Conservation (phyloP, 306 rosid species). For the Vigna angularis region DNA sequence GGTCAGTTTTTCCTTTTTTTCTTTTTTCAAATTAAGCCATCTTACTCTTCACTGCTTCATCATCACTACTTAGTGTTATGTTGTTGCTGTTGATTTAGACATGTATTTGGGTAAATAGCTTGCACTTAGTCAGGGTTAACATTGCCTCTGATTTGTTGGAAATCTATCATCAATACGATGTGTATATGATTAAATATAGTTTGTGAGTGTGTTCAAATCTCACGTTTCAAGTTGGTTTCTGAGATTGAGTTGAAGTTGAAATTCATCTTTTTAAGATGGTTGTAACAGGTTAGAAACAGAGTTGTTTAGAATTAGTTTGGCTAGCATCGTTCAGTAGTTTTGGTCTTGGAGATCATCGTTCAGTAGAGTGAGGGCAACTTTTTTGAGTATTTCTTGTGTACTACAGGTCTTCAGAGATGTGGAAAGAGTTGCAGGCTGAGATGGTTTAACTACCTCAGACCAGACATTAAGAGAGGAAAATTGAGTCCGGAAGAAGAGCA, state of each 20-base stretch:
- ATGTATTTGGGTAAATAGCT: neutral
- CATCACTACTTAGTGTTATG: neutral
- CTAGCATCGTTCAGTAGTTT: neutral
- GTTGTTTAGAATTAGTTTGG: neutral
- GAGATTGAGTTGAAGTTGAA: too few relatives aligned
- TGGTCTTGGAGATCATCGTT: neutral
- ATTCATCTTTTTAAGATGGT: too few relatives aligned
- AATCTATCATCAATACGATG: too few relatives aligned
- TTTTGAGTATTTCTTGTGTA: neutral
- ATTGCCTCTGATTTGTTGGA: neutral
- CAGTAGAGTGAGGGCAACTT: neutral
- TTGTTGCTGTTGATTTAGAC: neutral
- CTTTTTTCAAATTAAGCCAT: neutral
- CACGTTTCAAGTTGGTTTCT: too few relatives aligned
- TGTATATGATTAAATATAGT: too few relatives aligned
- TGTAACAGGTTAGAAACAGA: neutral
- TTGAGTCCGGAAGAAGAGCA: conserved; percentile 35
- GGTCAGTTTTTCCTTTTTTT: neutral
- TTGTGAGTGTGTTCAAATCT: too few relatives aligned
- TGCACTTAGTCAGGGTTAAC: neutral
- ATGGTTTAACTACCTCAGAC: conserved; percentile 46
- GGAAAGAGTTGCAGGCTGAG: conserved; percentile 49
- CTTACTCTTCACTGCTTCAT: neutral
- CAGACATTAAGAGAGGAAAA: conserved; percentile 43
- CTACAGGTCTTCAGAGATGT: conserved; percentile 42